Conservation (phyloP, 306 rosid genomes). For the Herpetospermum pedunculosum region DNA sequence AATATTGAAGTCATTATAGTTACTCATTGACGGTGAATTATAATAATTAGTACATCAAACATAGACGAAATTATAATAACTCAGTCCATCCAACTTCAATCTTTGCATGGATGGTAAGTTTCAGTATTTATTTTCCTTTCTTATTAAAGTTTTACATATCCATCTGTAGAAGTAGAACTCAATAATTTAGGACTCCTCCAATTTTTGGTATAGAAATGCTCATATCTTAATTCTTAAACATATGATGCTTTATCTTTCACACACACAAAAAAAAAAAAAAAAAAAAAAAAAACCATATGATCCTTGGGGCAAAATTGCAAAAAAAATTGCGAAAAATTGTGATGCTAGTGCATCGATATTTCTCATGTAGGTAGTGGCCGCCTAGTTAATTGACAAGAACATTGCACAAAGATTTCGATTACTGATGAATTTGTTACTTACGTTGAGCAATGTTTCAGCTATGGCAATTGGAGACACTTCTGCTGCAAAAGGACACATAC, state of each 20-base stretch:
- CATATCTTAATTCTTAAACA: too few species aligned
- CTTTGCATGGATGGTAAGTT: too few species aligned
- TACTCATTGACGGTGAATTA: too few species aligned
- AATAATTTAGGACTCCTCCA: neutral
- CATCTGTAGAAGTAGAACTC: neutral
- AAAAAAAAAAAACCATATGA: too few species aligned
- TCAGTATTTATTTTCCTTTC: neutral
- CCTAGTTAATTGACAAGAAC: neutral
- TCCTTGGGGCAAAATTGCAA: neutral
- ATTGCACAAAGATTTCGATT: neutral
- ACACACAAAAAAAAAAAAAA: too few species aligned
- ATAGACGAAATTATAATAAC: too few species aligned
- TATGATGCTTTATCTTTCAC: too few species aligned
- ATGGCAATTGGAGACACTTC: slow-evolving; percentile 94
- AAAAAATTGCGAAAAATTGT: neutral
- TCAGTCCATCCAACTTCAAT: too few species aligned
- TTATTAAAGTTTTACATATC: neutral
- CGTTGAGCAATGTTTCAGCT: slow-evolving; percentile 39
- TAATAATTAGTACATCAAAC: too few species aligned
- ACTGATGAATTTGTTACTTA: neutral
- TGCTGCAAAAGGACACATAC: slow-evolving; percentile 90
- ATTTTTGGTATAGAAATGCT: neutral
- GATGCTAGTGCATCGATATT: neutral
- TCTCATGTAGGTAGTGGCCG: slow-evolving; percentile 1
- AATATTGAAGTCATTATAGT: too few species aligned